Evolutionary conservation across 306 rosid species (phyloP).

Genomic region (Delonix regia): DNA sequence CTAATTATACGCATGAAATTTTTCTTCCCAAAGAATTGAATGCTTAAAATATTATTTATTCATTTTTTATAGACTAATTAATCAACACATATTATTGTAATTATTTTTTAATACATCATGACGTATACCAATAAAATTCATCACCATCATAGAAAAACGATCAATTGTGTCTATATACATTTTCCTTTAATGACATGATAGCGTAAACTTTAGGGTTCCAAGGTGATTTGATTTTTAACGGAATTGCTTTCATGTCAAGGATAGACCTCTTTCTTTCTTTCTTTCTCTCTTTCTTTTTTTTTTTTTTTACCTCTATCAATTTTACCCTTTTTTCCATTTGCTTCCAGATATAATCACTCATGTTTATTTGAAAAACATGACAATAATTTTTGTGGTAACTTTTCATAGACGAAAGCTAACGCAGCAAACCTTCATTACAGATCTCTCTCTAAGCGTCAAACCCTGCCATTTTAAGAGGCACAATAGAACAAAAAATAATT

Average conservation of each 20-base stretch:
- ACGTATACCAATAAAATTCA: too few species aligned
- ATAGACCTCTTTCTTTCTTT: background rate
- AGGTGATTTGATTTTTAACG: background rate
- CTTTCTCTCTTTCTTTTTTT: too few species aligned
- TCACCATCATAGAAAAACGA: too few species aligned
- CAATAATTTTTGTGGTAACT: conserved; percentile 26
- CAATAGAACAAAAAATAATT: too few species aligned
- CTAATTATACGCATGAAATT: too few species aligned
- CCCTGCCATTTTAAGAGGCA: background rate
- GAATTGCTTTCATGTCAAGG: conserved; percentile 2
- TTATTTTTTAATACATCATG: too few species aligned
- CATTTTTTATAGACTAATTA: too few species aligned
- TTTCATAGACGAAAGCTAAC: conserved; percentile 34
- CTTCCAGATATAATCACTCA: background rate
- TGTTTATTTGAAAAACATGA: background rate
- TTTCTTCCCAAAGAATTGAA: too few species aligned
- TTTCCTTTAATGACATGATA: background rate
- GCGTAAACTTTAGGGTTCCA: background rate
- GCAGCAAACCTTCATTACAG: conserved; percentile 42
- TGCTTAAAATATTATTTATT: too few species aligned
- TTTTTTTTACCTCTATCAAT: background rate
- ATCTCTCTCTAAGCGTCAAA: conserved; percentile 40
- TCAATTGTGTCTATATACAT: background rate
- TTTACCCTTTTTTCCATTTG: background rate
- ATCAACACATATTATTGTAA: too few species aligned